phyloP scores from a whole-genome alignment of 2,329 filamentous ascomycete genomes.

The Parafenestella ontariensis region DNA sequence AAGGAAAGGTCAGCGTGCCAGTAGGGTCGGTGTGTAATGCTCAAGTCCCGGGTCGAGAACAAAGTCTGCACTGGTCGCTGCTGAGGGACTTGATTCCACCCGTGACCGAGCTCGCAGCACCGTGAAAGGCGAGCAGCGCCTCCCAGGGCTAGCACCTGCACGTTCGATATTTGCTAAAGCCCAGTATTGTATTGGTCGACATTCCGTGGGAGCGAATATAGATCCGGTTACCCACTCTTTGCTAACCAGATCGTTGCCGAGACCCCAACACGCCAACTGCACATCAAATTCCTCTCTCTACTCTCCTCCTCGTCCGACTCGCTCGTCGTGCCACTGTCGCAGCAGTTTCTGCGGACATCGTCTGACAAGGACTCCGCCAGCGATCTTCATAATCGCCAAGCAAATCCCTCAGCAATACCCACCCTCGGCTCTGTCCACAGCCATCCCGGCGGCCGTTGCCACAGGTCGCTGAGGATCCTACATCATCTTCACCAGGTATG shows the following conservation, averaged over 20 bases:
- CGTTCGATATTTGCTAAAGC: constrained; percentile 18
- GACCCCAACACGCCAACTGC: constrained; percentile 18
- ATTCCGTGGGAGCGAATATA: constrained; percentile 17
- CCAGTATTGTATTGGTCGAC: constrained; percentile 23
- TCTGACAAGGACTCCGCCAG: constrained; percentile 11
- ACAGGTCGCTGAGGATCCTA: constrained; percentile 41
- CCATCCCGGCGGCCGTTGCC: constrained; percentile 38
- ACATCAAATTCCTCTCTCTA: constrained; percentile 31
- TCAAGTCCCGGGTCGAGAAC: background rate
- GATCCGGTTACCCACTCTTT: constrained; percentile 18
- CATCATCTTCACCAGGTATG: constrained; percentile 43
- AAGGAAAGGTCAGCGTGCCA: background rate
- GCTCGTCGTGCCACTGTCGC: constrained; percentile 22
- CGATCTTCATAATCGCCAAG: constrained; percentile 18
- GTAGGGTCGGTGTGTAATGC: background rate
- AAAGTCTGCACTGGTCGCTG: background rate
- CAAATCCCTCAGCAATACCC: constrained; percentile 6
- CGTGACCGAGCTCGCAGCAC: constrained; percentile 1
- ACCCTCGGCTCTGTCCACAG: constrained; percentile 25
- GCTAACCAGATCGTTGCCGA: constrained; percentile 14
- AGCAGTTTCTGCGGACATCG: constrained; percentile 19
- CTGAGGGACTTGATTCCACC: constrained; percentile 1
- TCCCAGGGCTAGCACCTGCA: constrained; percentile 9
- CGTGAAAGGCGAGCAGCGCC: constrained; percentile 7
- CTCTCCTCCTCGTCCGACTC: constrained; percentile 15